Conservation (phyloP, 2,329 filamentous ascomycete genomes). For the Alternaria sp. region DNA sequence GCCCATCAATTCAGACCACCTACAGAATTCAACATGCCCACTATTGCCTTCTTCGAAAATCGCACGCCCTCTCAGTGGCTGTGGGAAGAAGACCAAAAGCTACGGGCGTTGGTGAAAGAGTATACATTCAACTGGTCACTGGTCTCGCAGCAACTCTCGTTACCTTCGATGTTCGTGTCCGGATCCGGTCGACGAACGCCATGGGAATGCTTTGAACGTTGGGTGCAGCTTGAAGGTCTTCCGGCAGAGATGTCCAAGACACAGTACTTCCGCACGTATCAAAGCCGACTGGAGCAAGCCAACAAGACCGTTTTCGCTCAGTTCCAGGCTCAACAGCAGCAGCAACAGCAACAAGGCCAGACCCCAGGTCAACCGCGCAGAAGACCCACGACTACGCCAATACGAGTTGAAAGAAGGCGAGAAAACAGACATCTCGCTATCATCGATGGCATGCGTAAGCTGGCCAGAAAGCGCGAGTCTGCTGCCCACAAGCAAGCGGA, state of each 20-base stretch:
- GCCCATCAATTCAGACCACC: conserved; percentile 93
- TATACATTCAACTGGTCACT: conserved; percentile 98
- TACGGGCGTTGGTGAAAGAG: conserved; percentile 83
- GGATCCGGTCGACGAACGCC: conserved; percentile 89
- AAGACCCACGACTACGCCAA: conserved; percentile 71
- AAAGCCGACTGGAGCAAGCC: conserved; percentile 67
- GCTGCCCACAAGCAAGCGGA: conserved; percentile 87
- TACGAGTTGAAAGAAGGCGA: conserved; percentile 84
- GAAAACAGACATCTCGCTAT: conserved; percentile 86
- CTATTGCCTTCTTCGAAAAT: conserved; percentile 87
- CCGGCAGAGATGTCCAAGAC: conserved; percentile 94
- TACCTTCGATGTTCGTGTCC: conserved; percentile 78
- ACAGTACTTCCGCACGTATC: conserved; percentile 85
- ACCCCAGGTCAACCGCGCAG: conserved; percentile 63
- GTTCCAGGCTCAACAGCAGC: conserved; percentile 61
- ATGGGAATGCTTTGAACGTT: conserved; percentile 98
- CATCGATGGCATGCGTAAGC: conserved; percentile 92
- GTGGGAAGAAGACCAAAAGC: conserved; percentile 84
- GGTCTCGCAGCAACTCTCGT: conserved; percentile 79
- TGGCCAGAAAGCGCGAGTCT: conserved; percentile 92
- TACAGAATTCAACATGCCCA: conserved; percentile 88
- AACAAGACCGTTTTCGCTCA: conserved; percentile 65
- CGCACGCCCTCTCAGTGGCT: conserved; percentile 91
- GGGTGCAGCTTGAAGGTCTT: conserved; percentile 89
- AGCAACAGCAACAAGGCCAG: conserved; percentile 61